A percentile compares a stretch with the other conserved stretches of the same genome.
Evolutionary conservation across 1,284 basidiomycete genomes (phyloP).

Genomic region (Farysia itapuensis): DNA sequence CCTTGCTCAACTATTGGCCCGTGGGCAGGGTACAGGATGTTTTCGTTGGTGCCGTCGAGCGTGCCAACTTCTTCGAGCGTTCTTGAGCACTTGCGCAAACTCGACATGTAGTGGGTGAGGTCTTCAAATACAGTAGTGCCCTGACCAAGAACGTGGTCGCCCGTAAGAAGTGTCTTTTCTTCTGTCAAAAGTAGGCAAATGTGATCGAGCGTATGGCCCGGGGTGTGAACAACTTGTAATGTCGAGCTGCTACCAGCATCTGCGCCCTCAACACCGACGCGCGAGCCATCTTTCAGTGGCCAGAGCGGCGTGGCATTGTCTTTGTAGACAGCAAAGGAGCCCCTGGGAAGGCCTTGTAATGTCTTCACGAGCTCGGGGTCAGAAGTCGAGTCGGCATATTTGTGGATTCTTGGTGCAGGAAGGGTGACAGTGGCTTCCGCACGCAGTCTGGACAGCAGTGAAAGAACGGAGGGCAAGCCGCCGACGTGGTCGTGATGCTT

Average conservation of each 20-base stretch:
- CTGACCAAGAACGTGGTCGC: conserved; percentile 86
- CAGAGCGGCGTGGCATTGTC: conserved; percentile 13
- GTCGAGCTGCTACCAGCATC: conserved; percentile 5
- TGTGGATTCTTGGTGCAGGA: conserved; percentile 62
- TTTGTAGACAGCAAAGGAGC: conserved; percentile 72
- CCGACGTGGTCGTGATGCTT: conserved; percentile 84
- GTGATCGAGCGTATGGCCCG: conserved; percentile 88
- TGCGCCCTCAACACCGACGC: conserved; percentile 2
- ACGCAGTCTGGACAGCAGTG: conserved; percentile 65
- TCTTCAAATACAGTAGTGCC: conserved; percentile 90
- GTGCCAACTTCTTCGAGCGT: conserved; percentile 53
- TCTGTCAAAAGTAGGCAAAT: conserved; percentile 64
- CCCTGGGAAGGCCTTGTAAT: conserved; percentile 73
- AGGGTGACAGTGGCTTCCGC: conserved; percentile 22
- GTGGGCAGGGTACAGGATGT: conserved; percentile 78
- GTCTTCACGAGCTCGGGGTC: conserved; percentile 79
- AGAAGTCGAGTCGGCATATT: conserved; percentile 55
- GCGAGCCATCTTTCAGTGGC: conserved; percentile 28
- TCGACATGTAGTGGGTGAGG: conserved; percentile 72
- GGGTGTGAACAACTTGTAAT: conserved; percentile 73
- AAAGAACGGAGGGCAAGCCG: conserved; percentile 74
- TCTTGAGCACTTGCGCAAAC: conserved; percentile 69
- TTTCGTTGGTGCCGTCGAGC: conserved; percentile 25
- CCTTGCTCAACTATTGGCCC: conserved; percentile 73
- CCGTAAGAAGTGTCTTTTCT: conserved; percentile 73